Conservation (phyloP, 1,139 yeast species). For the Kluyveromyces sp. region DNA sequence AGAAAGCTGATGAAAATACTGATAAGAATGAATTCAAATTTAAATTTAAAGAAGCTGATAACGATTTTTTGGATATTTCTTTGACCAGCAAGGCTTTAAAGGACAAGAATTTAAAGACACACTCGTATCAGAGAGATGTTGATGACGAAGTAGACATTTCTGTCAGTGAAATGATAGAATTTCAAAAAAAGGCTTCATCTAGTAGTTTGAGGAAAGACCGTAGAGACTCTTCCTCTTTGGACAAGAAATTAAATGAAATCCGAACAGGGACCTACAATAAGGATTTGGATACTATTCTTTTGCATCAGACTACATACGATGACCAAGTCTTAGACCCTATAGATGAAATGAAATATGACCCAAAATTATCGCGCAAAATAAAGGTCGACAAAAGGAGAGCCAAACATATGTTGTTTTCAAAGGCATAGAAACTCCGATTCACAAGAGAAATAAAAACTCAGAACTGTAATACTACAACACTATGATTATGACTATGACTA, state of each 20-base stretch:
- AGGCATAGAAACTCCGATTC: background rate
- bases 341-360: slow-evolving; percentile 6
- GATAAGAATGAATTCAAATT: background rate
- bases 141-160: slow-evolving; percentile 3
- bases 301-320: slow-evolving; percentile 5
- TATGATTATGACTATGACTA: too few relatives aligned
- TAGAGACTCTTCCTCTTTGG: background rate
- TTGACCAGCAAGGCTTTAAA: background rate
- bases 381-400: slow-evolving; percentile 8
- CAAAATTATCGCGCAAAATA: slow-evolving; percentile 7
- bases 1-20: background rate
- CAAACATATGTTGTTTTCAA: background rate
- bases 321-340: slow-evolving; percentile 7
- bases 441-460: background rate
- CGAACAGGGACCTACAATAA: slow-evolving; percentile 1
- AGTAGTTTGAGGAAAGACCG: background rate
- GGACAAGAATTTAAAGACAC: background rate
- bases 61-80: slow-evolving; percentile 2
- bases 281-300: background rate
- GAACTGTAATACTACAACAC: too few relatives aligned
- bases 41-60: background rate
- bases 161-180: slow-evolving; percentile 2
- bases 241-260: background rate
- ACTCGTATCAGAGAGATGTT: background rate
- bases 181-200: background rate